A percentile compares a stretch with the other conserved stretches of the same genome.
Evolutionary conservation across 1,139 yeast genomes (phyloP).

Genomic region (Suhomyces yuchorum): DNA sequence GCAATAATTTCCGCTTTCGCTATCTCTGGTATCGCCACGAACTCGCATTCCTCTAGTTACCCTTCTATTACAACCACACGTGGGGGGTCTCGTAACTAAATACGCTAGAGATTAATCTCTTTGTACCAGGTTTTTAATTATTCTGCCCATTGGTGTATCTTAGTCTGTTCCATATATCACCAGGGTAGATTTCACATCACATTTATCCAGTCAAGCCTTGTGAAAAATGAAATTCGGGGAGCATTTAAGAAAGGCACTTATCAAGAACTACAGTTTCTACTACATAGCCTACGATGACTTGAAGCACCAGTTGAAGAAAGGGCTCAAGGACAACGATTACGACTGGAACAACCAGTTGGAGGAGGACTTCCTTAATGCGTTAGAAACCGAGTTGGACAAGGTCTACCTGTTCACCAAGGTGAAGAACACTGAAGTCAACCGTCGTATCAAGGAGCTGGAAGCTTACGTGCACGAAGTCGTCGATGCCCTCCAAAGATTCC

Average conservation of each 20-base stretch:
- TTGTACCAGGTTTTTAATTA: constrained; percentile 1
- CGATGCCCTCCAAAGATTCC: constrained; percentile 33
- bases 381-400: constrained; percentile 85
- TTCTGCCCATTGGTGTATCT: background rate
- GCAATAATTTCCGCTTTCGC: background rate
- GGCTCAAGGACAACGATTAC: constrained; percentile 54
- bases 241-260: constrained; percentile 69
- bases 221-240: constrained; percentile 71
- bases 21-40: constrained; percentile 5
- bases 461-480: constrained; percentile 65
- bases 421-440: constrained; percentile 77
- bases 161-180: constrained; percentile 2
- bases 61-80: constrained; percentile 5
- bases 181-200: background rate
- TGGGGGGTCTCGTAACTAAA: constrained; percentile 10
- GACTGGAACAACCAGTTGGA: constrained; percentile 77
- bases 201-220: background rate
- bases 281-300: constrained; percentile 89
- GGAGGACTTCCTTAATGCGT: constrained; percentile 70
- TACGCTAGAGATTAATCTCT: constrained; percentile 1
- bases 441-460: constrained; percentile 83
- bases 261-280: constrained; percentile 84
- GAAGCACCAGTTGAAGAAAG: constrained; percentile 74
- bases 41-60: constrained; percentile 5
- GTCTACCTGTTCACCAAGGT: constrained; percentile 88